Conservation (phyloP, 768 basidiomycete species). For the Hypholoma fasciculare region DNA sequence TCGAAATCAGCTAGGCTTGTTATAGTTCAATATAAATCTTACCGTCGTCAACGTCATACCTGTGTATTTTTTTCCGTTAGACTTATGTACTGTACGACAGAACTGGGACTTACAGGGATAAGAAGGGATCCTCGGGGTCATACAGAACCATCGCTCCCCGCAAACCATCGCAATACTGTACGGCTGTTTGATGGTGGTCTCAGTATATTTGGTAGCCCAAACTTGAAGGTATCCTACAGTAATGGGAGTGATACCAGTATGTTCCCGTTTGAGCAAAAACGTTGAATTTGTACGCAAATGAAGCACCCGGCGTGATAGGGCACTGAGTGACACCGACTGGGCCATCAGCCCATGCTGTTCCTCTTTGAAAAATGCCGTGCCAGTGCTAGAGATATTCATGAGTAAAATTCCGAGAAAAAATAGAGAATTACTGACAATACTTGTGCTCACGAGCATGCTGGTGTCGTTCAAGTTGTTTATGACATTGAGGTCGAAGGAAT, state of each 20-base stretch:
- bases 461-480: neutral
- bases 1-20: neutral
- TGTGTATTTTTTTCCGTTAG: neutral
- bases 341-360: conserved; percentile 40
- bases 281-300: conserved; percentile 26
- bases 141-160: conserved; percentile 32
- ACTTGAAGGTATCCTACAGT: conserved; percentile 11
- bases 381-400: conserved; percentile 35
- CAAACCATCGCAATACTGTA: conserved; percentile 59
- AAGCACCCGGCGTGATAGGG: conserved; percentile 35
- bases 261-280: conserved; percentile 36
- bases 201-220: neutral
- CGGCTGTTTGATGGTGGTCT: conserved; percentile 18
- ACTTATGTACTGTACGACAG: neutral
- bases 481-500: conserved; percentile 1
- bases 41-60: conserved; percentile 42
- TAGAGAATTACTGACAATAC: neutral
- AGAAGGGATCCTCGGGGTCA: conserved; percentile 25
- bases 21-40: neutral
- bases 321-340: conserved; percentile 38
- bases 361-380: conserved; percentile 41
- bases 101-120: conserved; percentile 8
- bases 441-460: neutral
- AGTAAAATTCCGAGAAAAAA: neutral
- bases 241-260: conserved; percentile 46